Conservation (phyloP, 2,329 filamentous ascomycete species). For the Alternaria sp. region DNA sequence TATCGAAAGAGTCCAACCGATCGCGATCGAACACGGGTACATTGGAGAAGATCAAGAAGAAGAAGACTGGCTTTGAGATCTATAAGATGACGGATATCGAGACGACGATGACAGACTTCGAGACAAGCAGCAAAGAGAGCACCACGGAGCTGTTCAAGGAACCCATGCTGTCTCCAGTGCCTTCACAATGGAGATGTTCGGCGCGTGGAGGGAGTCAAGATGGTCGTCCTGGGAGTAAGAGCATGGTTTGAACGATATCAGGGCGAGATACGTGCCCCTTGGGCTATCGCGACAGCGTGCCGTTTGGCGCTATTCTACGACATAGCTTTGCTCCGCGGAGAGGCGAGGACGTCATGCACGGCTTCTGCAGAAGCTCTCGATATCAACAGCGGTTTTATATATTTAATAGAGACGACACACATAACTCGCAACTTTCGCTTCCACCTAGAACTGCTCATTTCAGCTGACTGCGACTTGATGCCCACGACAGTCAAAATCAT, state of each 20-base stretch:
- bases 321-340: background rate
- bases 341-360: background rate
- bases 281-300: background rate
- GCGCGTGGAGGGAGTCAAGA: background rate
- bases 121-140: background rate
- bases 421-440: background rate
- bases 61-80: background rate
- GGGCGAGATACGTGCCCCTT: background rate
- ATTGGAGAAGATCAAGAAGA: background rate
- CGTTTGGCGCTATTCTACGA: background rate
- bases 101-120: background rate
- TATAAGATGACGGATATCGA: constrained; percentile 1
- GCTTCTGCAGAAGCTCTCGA: background rate
- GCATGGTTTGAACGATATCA: background rate
- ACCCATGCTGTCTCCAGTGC: background rate
- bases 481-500: background rate
- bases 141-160: background rate
- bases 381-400: background rate
- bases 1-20: background rate
- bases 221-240: background rate
- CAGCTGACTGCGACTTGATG: background rate
- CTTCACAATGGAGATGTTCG: background rate
- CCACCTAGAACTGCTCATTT: fast-evolving
- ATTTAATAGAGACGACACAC: background rate
- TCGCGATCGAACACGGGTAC: background rate